These are phyloP conservation scores for Cyclotella atomus DNA, from an alignment of 108 stramenopile genomes.

Conservation along the genomic window DNA sequence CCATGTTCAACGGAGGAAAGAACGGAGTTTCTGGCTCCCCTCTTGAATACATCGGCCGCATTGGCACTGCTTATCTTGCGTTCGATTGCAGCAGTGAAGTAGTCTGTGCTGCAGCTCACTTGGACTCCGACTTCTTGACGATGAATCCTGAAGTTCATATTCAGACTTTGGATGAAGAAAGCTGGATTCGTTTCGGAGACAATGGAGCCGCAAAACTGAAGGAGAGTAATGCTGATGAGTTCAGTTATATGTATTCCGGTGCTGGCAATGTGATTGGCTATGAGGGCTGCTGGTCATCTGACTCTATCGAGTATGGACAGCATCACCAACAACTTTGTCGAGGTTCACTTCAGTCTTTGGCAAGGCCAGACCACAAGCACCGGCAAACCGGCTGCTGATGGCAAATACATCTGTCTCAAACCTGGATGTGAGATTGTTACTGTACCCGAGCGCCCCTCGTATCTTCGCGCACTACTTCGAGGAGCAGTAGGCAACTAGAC, in stretches of 20 bases:
- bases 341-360: conserved; percentile 5
- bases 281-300: conserved; percentile 7
- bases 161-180: neutral
- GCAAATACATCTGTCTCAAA: neutral
- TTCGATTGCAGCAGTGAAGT: conserved; percentile 3
- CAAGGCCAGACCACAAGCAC: neutral
- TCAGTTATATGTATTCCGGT: neutral
- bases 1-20: conserved; percentile 14
- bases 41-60: neutral
- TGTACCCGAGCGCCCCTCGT: too few relatives aligned
- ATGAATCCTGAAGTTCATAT: neutral
- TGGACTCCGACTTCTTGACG: neutral
- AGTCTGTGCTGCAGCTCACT: neutral
- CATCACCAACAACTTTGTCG: conserved; percentile 4
- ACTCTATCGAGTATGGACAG: neutral
- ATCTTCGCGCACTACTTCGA: too few relatives aligned
- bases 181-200: conserved; percentile 12
- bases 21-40: neutral
- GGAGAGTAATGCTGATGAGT: conserved; percentile 9
- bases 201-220: conserved; percentile 7
- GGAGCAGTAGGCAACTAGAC: too few relatives aligned
- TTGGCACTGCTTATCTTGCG: conserved; percentile 6
- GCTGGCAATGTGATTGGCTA: neutral
- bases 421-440: neutral
- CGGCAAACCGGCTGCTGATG: conserved; percentile 6